Base-by-base conservation (phyloP, 2,329 filamentous ascomycete genomes). In the Clonostachys rhizophaga region DNA sequence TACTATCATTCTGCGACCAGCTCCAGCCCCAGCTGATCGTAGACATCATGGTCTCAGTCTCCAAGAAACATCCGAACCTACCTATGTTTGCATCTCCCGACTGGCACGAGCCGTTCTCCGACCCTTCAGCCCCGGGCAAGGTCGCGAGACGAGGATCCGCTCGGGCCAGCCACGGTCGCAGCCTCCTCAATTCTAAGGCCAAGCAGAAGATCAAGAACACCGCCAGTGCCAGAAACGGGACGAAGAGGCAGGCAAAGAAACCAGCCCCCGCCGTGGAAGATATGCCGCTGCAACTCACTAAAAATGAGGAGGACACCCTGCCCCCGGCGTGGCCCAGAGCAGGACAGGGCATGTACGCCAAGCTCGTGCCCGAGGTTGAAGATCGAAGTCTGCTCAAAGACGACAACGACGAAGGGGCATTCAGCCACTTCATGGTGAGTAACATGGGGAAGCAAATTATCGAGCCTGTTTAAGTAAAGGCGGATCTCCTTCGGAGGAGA, bases 361-460 rank as follows among this genome's bases (percentile, higher is more conserved):
- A 61, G 20, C 49, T 73, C 10, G 52, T 55, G 11, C 61, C 63
- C 1, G 70, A 73, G 50, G 60, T 57, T 8, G 59, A 70, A 30
- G 69, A 73, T 46, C 51, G 56, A n/a, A 44, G 46, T 6, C 58
- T 68, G 30, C 54, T 72, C 16, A 48, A 59, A 30, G 70, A 72
- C 42, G 60, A 65, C 5, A 65, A 70, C 18, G 69, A 72, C 36
- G 67, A 68, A 43, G 67, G 70, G 43, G 61, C 68, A 0, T 73
- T 73, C 43, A 72, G 68, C 40, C 68, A 72, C 45, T 73, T 73
- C 51, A 56, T 65, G 49, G 65, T 72, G 9, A 66, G 71, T 36
- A 52, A 49, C 17, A 51, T 59, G 17, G 67, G 68, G n/a, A 65
- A 62, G 49, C 64, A 67, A 43, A 61, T 68, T 17, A 51, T 62